Percentiles rank a stretch among this genome's conserved stretches.
Conservation (phyloP, 2,329 filamentous ascomycete species). For the Sporothrix schenckii region DNA sequence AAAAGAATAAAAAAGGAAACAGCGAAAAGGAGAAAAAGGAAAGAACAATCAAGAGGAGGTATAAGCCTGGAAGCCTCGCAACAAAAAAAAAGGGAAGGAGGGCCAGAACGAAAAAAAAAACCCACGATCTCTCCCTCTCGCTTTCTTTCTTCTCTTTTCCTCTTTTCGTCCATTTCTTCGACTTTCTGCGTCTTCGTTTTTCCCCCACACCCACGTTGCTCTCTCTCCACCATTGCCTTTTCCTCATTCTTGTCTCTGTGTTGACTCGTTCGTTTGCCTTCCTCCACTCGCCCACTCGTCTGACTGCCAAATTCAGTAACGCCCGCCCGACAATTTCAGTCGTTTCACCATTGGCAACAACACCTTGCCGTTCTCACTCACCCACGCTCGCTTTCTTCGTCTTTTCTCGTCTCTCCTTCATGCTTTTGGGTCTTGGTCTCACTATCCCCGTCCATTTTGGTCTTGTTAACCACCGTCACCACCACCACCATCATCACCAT, state of each 20-base stretch:
- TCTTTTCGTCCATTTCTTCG: background rate
- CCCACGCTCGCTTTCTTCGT: background rate
- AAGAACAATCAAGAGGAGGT: conserved; percentile 17
- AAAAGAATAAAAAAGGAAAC: background rate
- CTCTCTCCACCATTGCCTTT: background rate
- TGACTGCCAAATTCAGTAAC: conserved; percentile 16
- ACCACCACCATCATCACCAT: background rate
- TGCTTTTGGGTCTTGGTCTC: conserved; percentile 9
- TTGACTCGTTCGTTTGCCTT: background rate
- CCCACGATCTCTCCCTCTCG: background rate
- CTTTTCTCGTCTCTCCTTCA: background rate
- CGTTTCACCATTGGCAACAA: background rate
- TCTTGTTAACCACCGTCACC: conserved; percentile 17
- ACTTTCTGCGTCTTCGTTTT: background rate
- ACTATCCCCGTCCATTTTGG: conserved; percentile 4
- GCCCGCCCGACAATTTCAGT: background rate
- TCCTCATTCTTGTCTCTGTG: background rate
- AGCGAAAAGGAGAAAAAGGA: background rate
- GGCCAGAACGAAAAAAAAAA: background rate
- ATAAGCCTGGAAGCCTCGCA: conserved; percentile 12
- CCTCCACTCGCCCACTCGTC: conserved; percentile 16
- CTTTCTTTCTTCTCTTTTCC: background rate
- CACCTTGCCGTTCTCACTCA: background rate
- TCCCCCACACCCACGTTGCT: background rate
- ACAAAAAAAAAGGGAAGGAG: conserved; percentile 1